Base-by-base conservation (phyloP, 208 protist species). In the Crithidia brevicula region DNA sequence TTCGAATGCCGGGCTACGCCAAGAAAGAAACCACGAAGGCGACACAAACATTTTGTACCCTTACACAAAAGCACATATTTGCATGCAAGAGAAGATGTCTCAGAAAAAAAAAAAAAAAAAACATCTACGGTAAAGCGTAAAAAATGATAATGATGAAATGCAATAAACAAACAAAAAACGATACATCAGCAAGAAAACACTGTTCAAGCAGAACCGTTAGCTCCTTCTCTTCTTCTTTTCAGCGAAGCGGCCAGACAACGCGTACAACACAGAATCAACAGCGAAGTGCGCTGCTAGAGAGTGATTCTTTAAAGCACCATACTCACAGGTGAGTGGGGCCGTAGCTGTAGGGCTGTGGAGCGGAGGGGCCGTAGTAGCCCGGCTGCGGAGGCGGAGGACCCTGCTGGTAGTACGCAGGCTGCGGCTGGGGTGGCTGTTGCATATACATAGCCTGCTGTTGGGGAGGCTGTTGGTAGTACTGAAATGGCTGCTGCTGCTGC, bases 341-440 rank as follows among this genome's bases (percentile, higher is more conserved):
- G n/a, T 74, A 74, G 31, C 10, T 40, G 69, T 49, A 62, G 11
- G 23, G 53, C 25, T 52, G 66, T 33, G 16, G 54, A 20, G 45
- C 22, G 0, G 49, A 30, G 8, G 52, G 52, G 3, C 50, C 31
- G 58, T 66, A 40, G 50, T 59, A 74, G 56, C 36, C 38, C 15
- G 20, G 66, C 31, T 42, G 40, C 15, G 38, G 30, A n/a, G 52
- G 52, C 15, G 52, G 52, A 22, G 52, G 52, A 0, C 28, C 52
- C n/a, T 46, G 47, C 47, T 56, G 47, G 36, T 58, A 42, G 58
- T 67, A 74, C 58, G 46, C 54, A 3, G 42, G 27, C 16, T 60
- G 67, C 11, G 15, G 58, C 25, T 10, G 38, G 15, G 56, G 49
- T 60, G 47, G 59, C n/a, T 51, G 46, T 13, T 50, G 46, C 25